Base-by-base conservation (phyloP, 2,329 filamentous ascomycete genomes). In the Colletotrichum tofieldiae region DNA sequence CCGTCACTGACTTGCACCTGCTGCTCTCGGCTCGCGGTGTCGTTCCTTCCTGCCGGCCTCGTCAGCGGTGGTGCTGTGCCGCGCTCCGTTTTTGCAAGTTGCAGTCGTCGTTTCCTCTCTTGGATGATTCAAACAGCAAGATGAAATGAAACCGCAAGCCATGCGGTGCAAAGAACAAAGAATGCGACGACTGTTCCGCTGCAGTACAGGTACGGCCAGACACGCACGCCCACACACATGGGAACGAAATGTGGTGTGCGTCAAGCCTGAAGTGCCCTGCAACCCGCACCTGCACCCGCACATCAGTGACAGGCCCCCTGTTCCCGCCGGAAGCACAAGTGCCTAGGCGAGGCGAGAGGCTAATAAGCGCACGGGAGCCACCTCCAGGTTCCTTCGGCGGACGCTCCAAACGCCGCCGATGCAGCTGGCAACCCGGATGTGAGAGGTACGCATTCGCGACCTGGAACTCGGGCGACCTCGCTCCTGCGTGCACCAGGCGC, bases 321-420 rank as follows among this genome's bases (percentile, higher is more conserved):
- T 51, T 55, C 65, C 58, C 41, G 63, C 63, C 68, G 56, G 63
- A 71, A 54, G 65, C 62, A 72, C 58, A 72, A 52, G 49, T 52
- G 32, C 26, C 49, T 32, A 6, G 54, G 35, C 54, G 20, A 61
- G 52, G 43, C 45, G 65, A 61, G 65, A 64, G 58, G 59, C 69
- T 69, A 72, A 64, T 37, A 52, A 58, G 37, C n/a, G 59, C 65
- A 72, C 69, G 65, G 69, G 51, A 72, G 52, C 26, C 60, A 52
- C 60, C 35, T 49, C 29, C n/a, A 35, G 43, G 41, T 61, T 49
- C 26, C 26, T 60, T 60, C 41, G 39, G 41, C 41, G 26, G 58
- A 45, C 29, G 41, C 58, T 60, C 41, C 23, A 60, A 47, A 37
- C 58, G 45, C 41, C 26, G 26, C 43, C 58, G 29, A 32, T 61